These are phyloP conservation scores for Tricholoma flavovirens DNA, from an alignment of 768 basidiomycete species.

Conservation along the genomic window DNA sequence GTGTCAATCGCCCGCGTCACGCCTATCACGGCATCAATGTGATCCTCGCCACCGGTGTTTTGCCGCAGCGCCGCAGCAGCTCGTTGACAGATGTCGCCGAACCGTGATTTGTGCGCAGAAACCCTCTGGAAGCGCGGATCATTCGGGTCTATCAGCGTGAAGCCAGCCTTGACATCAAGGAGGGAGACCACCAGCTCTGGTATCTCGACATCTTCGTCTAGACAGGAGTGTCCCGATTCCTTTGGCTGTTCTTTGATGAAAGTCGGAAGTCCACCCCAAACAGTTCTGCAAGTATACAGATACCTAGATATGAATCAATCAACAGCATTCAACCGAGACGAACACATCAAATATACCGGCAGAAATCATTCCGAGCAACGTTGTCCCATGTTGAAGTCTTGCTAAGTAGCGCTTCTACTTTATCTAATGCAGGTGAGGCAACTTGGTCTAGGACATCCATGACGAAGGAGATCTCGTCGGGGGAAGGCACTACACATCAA, in stretches of 20 bases:
- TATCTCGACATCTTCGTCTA: constrained; percentile 58
- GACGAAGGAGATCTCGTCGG: constrained; percentile 72
- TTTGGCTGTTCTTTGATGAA: constrained; percentile 57
- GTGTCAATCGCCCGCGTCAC: constrained; percentile 72
- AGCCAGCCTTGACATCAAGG: constrained; percentile 67
- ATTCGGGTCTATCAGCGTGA: constrained; percentile 63
- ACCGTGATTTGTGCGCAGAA: constrained; percentile 48
- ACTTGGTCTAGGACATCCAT: constrained; percentile 71
- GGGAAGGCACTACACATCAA: constrained; percentile 43
- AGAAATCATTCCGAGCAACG: constrained; percentile 73
- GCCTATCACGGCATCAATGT: constrained; percentile 77
- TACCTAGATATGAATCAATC: constrained; percentile 33
- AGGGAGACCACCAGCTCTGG: constrained; percentile 64
- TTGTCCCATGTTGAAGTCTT: constrained; percentile 57
- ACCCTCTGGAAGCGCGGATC: constrained; percentile 74
- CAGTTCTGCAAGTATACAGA: constrained; percentile 64
- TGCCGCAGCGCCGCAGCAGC: constrained; percentile 63
- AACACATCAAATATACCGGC: constrained; percentile 45
- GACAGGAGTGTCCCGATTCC: constrained; percentile 48
- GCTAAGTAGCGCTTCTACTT: constrained; percentile 58
- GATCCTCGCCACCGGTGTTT: constrained; percentile 66
- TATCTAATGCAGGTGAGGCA: constrained; percentile 58
- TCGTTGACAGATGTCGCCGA: constrained; percentile 60
- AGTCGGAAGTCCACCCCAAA: constrained; percentile 74
- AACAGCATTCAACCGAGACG: background rate